phyloP scores from a whole-genome alignment of 352 stramenopile species.

The Phytophthora citricola region DNA sequence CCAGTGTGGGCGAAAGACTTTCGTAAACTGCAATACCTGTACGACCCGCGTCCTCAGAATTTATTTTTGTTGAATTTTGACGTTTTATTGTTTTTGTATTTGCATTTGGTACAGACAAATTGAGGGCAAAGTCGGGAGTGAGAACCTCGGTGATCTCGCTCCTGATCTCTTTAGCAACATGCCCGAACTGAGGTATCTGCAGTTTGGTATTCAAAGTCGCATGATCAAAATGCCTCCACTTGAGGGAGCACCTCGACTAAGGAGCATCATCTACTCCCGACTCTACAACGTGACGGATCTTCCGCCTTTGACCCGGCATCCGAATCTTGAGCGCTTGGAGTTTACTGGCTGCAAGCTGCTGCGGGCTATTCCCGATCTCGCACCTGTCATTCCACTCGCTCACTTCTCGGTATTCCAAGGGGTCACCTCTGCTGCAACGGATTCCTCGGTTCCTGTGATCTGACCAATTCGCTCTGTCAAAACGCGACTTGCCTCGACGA shows the following conservation, averaged over 20 bases:
- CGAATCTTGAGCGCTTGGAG: slow-evolving; percentile 34
- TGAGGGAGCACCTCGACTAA: slow-evolving; percentile 31
- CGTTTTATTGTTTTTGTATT: too few relatives aligned
- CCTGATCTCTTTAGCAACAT: slow-evolving; percentile 43
- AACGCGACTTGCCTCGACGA: slow-evolving; percentile 24
- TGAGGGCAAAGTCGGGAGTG: slow-evolving; percentile 39
- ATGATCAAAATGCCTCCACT: slow-evolving; percentile 37
- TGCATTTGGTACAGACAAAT: slow-evolving; percentile 36
- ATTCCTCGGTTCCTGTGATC: slow-evolving; percentile 36
- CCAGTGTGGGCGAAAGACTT: slow-evolving; percentile 41
- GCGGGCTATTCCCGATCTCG: slow-evolving; percentile 26
- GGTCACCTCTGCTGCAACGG: slow-evolving; percentile 47
- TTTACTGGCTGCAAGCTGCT: slow-evolving; percentile 22
- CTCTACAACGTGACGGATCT: slow-evolving; percentile 26
- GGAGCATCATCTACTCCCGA: slow-evolving; percentile 34
- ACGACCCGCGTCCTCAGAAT: background rate
- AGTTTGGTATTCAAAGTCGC: slow-evolving; percentile 37
- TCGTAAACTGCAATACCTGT: slow-evolving; percentile 48
- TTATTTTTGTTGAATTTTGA: too few relatives aligned
- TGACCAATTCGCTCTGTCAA: slow-evolving; percentile 33
- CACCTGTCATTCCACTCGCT: slow-evolving; percentile 1
- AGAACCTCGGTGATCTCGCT: slow-evolving; percentile 29
- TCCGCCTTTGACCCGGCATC: slow-evolving; percentile 21
- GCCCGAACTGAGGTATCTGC: slow-evolving; percentile 39
- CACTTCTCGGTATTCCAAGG: slow-evolving; percentile 29